A percentile compares a stretch with the other conserved stretches of the same genome.
Conservation (phyloP, 768 basidiomycete genomes). For the Psilocybe sp. region DNA sequence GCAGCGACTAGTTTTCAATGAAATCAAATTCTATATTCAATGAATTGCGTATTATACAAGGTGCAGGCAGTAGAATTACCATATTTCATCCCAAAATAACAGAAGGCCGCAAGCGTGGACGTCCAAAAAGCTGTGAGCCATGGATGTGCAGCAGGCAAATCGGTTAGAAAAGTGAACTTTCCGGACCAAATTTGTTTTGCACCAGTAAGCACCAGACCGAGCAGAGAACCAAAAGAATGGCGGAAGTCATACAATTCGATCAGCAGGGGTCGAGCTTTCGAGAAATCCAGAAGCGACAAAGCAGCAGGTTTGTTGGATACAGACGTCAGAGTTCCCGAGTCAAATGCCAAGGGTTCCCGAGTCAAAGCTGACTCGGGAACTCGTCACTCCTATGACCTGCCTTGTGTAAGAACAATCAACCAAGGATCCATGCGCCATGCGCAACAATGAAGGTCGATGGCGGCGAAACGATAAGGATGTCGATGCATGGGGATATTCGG, state of each 20-base stretch:
- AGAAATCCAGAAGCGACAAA: neutral
- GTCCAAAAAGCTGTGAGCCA: too few species aligned
- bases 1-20: too few species aligned
- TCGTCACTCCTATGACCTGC: conserved; percentile 20
- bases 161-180: too few species aligned
- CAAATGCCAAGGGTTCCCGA: conserved; percentile 33
- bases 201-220: too few species aligned
- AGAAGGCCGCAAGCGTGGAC: too few species aligned
- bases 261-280: neutral
- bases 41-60: too few species aligned
- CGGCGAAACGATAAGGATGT: neutral
- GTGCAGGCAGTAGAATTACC: too few species aligned
- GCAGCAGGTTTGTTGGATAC: conserved; percentile 1
- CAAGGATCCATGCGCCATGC: neutral
- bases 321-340: conserved; percentile 32
- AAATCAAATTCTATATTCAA: too few species aligned
- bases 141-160: too few species aligned
- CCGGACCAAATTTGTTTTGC: too few species aligned
- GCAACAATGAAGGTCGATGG: neutral
- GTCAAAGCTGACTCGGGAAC: conserved; percentile 42
- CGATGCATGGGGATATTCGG: neutral
- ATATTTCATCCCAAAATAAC: too few species aligned
- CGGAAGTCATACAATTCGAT: neutral
- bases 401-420: too few species aligned
- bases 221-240: neutral